Conservation (phyloP, 2,329 filamentous ascomycete species). For the Aureobasidium sp. region DNA sequence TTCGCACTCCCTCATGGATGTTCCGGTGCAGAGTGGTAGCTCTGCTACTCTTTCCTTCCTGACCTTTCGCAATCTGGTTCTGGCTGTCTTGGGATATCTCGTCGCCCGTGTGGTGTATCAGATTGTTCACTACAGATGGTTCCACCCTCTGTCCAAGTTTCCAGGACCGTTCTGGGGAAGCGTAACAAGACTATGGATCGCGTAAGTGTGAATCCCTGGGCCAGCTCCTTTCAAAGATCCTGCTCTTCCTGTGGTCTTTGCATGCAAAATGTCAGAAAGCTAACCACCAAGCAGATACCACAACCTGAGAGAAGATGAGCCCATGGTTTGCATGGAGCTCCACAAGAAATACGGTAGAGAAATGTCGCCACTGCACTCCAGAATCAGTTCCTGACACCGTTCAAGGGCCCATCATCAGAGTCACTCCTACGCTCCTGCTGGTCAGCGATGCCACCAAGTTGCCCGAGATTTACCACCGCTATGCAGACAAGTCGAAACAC, state of each 20-base stretch:
- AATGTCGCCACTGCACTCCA: not conserved
- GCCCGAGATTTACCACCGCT: conserved; percentile 47
- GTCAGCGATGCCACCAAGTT: conserved; percentile 46
- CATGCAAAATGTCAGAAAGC: not conserved
- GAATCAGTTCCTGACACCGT: not conserved
- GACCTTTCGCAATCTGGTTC: not conserved
- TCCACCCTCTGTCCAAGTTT: conserved; percentile 21
- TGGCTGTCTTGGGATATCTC: not conserved
- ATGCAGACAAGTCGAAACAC: conserved; percentile 49
- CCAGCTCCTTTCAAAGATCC: not conserved
- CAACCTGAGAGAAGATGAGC: conserved; percentile 40
- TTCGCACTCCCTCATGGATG: not conserved
- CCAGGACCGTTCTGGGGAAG: conserved; percentile 22
- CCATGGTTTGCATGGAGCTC: conserved; percentile 33
- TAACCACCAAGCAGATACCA: conserved; percentile 25
- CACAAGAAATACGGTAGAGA: conserved; percentile 42
- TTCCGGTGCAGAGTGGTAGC: not conserved
- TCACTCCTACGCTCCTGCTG: conserved; percentile 45
- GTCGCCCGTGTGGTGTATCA: not conserved
- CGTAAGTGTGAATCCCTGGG: conserved; percentile 22
- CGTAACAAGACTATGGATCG: conserved; percentile 30
- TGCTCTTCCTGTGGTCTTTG: too few species aligned
- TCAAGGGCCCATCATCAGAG: conserved; percentile 43
- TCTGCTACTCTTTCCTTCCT: not conserved
- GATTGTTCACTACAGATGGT: conserved; percentile 19